Base-by-base conservation (phyloP, 1,139 yeast genomes). In the Candida pseudocylindracea region DNA sequence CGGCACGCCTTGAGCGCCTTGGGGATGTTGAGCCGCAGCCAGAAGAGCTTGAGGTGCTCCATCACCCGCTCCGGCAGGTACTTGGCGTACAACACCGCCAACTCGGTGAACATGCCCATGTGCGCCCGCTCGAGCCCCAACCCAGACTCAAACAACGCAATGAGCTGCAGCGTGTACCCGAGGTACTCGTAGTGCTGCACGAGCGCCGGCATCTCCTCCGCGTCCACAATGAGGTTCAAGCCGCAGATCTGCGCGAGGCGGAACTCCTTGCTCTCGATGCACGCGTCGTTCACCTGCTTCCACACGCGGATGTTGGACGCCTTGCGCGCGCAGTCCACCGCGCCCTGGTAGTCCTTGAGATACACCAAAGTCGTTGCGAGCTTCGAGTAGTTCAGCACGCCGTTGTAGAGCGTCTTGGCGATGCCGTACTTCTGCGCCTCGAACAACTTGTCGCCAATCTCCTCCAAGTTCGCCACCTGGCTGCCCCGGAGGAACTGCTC, bases 91-190 rank as follows among this genome's bases (percentile, higher is more conserved):
- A 88, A 63, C 35, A 80, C 65, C 12, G 96, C 94, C 48, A 91
- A 67, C 54, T 85, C 95, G 9, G 99, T 88, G 52, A 91, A 88
- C 96, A 88, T 88, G 45, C 96, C 98, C 96, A 88, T 88, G 51
- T 91, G 98, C 29, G 99, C 98, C 53, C 98, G 78, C 61, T 88
- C 99, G 45, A 88, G 67, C 33, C 93, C 92, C 38, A 88, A 67
- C 43, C 98, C 98, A 45, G 83, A 91, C 57, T 88, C 98, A 47
- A 88, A 81, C 46, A 88, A 67, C 12, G 94, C 69, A 42, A 88
- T 79, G 41, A 91, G 66, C 58, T 91, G 94, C 41, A 72, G 78
- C 56, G 85, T 83, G 57, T 81, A 81, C 32, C 98, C 99, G 45
- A 76, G 71, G 53, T 67, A 63, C 57, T 88, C 96, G 50, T 88